These are phyloP conservation scores for Vaucheria bursata DNA, from an alignment of 352 stramenopile genomes.

Conservation along the genomic window DNA sequence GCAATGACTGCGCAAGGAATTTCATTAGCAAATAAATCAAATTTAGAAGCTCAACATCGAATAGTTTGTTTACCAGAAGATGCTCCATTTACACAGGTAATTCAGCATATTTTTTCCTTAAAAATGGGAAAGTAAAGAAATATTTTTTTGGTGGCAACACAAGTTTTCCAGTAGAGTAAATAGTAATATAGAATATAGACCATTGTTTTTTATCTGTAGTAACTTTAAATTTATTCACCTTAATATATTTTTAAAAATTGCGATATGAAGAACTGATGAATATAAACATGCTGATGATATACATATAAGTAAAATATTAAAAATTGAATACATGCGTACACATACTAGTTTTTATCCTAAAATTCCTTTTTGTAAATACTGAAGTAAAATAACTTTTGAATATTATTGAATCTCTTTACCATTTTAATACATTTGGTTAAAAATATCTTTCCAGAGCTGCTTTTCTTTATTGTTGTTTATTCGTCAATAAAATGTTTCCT, in stretches of 20 bases:
- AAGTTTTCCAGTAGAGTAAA: neutral
- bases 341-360: too few relatives aligned
- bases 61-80: conserved; percentile 34
- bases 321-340: neutral
- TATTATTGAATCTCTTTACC: too few relatives aligned
- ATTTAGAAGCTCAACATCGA: conserved; percentile 19
- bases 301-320: neutral
- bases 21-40: conserved; percentile 13
- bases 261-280: neutral
- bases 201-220: too few relatives aligned
- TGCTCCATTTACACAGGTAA: conserved; percentile 16
- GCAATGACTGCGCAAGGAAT: conserved; percentile 11
- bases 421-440: too few relatives aligned
- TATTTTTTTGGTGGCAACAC: neutral
- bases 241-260: neutral
- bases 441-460: too few relatives aligned
- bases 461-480: too few relatives aligned
- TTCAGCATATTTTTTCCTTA: neutral
- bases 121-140: neutral
- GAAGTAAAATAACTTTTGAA: too few relatives aligned
- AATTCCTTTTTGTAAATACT: too few relatives aligned
- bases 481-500: too few relatives aligned
- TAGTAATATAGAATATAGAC: neutral
- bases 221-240: neutral
- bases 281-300: neutral